Evolutionary conservation across 257 asterid species (phyloP), one percentile per base, ranked within the genome.

Genomic region (Solanum bulbocastanum): DNA sequence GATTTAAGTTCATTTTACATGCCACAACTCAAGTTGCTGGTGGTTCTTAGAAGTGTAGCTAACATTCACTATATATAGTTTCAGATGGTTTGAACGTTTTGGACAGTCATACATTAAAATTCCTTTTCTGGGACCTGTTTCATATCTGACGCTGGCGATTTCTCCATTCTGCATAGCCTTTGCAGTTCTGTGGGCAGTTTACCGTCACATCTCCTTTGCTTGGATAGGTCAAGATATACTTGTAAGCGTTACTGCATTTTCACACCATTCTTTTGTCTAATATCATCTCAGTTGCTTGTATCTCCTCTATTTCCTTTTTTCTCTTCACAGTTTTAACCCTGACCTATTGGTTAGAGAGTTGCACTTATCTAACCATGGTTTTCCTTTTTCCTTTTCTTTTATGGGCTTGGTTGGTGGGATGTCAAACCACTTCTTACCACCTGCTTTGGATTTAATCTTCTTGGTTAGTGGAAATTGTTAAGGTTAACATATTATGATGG

Each of bases 161-260:
- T 93, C 98, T 79, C 99, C 99, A 44, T 95, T 94, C 94, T 97
- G 99, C 95, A 89, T 94, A 86, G 92, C 91, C 40, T 95, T 96
- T 91, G 99, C 99, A 66, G 98, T 95, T 90, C 87, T 92, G 66
- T 96, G 99, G 99, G 99, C 98, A 83, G 95, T 97, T 73, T 93
- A 86, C 69, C 98, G 98, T 65, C 93, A 89, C n/a, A 88, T 89
- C 87, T 91, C 95, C 88, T 95, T 93, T 49, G 99, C 99, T 83
- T 97, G 99, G 99, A 94, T 97, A 83, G 99, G 99, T 91, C 99
- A 97, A 92, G 98, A 97, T 91, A 95, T 97, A 90, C 98, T 97
- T 87, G 99, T 97, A 94, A 92, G 99, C 68, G 42, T 25, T 49
- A 12, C 22, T 49, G 25, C 69, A 46, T 49, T 49, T 32, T 30